phyloP scores from a whole-genome alignment of 805 yeast species.

The Zygosaccharomyces lentus region DNA sequence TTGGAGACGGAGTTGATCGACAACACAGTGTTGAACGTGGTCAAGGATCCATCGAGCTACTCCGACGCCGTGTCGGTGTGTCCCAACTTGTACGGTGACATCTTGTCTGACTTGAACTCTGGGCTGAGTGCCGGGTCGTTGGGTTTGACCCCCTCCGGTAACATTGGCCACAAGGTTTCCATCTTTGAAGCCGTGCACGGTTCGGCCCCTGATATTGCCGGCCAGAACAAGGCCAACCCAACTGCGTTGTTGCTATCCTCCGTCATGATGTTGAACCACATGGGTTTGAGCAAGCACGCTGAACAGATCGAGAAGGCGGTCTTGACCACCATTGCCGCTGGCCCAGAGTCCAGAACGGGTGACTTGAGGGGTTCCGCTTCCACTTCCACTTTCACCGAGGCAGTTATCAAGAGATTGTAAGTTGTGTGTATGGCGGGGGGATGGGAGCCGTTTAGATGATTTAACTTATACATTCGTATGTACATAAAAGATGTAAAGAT shows the following conservation, averaged over 20 bases:
- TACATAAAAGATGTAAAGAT: conserved; percentile 1
- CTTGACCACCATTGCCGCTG: conserved; percentile 82
- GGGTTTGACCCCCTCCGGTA: conserved; percentile 98
- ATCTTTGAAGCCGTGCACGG: conserved; percentile 99
- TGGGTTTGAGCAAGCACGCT: conserved; percentile 82
- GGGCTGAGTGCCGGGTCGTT: conserved; percentile 95
- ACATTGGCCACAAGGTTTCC: conserved; percentile 97
- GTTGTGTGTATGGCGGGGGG: too few relatives aligned
- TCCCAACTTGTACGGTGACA: conserved; percentile 99
- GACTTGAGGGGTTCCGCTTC: conserved; percentile 88
- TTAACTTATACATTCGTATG: conserved; percentile 6
- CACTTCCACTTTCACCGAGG: conserved; percentile 84
- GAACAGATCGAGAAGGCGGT: conserved; percentile 86
- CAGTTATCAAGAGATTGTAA: conserved; percentile 62
- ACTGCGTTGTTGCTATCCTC: conserved; percentile 94
- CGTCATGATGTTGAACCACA: conserved; percentile 98
- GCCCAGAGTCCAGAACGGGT: conserved; percentile 92
- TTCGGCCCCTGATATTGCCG: conserved; percentile 99
- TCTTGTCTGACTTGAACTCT: conserved; percentile 94
- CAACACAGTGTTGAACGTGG: conserved; percentile 88
- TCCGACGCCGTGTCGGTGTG: conserved; percentile 86
- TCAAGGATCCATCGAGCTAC: conserved; percentile 82
- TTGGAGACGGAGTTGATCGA: conserved; percentile 86
- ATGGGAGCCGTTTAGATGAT: conserved; percentile 1
- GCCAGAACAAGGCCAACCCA: conserved; percentile 98